These are phyloP conservation scores for Sarocladiaceae sp. DNA, from an alignment of 2,329 filamentous ascomycete species.

Conservation along the genomic window DNA sequence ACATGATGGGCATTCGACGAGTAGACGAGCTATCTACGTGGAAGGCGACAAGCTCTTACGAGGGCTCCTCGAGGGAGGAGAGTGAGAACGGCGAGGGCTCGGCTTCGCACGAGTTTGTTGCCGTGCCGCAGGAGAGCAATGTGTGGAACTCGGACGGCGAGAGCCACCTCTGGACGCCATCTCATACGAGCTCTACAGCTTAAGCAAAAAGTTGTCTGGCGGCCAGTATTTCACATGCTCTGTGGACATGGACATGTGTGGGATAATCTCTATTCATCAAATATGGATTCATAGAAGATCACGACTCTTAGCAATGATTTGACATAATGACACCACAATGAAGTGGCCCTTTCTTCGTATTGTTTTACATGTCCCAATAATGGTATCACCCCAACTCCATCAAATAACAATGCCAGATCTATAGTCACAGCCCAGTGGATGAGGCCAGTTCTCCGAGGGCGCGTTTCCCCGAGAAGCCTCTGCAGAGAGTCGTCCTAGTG, in stretches of 20 bases:
- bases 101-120: conserved; percentile 41
- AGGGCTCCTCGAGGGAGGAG: conserved; percentile 28
- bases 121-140: conserved; percentile 37
- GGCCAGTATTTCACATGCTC: too few relatives aligned
- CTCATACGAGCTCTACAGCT: conserved; percentile 11
- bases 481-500: too few relatives aligned
- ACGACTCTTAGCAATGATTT: too few relatives aligned
- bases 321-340: too few relatives aligned
- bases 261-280: neutral
- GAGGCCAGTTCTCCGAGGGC: too few relatives aligned
- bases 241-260: neutral
- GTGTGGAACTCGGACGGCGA: conserved; percentile 36
- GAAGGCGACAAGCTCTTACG: conserved; percentile 37
- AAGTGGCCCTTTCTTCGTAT: too few relatives aligned
- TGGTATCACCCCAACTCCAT: too few relatives aligned
- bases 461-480: too few relatives aligned
- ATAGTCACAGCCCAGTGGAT: too few relatives aligned
- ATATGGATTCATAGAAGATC: conserved; percentile 1
- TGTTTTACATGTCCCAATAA: too few relatives aligned
- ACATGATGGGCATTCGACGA: conserved; percentile 80
- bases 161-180: conserved; percentile 38
- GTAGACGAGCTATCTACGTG: conserved; percentile 52
- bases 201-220: too few relatives aligned
- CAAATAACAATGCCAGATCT: too few relatives aligned
- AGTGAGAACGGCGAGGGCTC: conserved; percentile 25